Conservation (phyloP, 306 rosid species). For the Argentina anserina region DNA sequence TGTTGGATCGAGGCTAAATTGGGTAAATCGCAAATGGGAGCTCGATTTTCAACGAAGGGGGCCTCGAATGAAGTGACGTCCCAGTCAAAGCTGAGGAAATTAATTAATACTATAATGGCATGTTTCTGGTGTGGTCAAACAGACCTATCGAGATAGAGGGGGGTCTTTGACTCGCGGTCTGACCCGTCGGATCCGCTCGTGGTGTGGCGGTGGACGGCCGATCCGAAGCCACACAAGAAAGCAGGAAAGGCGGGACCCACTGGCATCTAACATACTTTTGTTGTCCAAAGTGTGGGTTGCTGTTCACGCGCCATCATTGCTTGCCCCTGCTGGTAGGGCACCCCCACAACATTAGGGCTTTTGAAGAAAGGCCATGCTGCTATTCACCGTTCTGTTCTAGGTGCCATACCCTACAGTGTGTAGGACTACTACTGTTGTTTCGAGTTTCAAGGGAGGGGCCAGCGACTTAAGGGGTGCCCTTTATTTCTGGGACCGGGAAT, state of each 20-base stretch:
- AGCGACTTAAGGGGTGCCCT: too few species aligned
- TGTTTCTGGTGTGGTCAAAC: constrained; percentile 48
- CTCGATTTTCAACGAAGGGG: constrained; percentile 57
- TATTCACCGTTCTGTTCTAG: not conserved
- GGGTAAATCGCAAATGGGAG: constrained; percentile 18
- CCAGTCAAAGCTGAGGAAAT: constrained; percentile 64
- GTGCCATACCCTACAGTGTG: not conserved
- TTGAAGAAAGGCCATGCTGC: too few species aligned
- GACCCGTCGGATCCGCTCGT: constrained; percentile 25
- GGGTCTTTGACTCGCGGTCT: constrained; percentile 48
- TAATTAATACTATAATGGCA: constrained; percentile 12
- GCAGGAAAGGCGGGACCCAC: constrained; percentile 34
- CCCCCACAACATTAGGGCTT: not conserved
- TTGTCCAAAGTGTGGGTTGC: not conserved
- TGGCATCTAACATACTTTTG: constrained; percentile 35
- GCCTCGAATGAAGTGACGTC: constrained; percentile 76
- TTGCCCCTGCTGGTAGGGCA: not conserved
- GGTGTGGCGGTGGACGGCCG: constrained; percentile 30
- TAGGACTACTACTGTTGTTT: not conserved
- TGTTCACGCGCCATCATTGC: constrained; percentile 26
- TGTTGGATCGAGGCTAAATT: constrained; percentile 7
- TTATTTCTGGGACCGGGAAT: too few species aligned
- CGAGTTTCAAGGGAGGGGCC: too few species aligned
- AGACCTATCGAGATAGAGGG: constrained; percentile 47
- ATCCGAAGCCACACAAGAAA: not conserved